Base-by-base conservation (phyloP, 305 asterid genomes). In the Nicotiana rustica region DNA sequence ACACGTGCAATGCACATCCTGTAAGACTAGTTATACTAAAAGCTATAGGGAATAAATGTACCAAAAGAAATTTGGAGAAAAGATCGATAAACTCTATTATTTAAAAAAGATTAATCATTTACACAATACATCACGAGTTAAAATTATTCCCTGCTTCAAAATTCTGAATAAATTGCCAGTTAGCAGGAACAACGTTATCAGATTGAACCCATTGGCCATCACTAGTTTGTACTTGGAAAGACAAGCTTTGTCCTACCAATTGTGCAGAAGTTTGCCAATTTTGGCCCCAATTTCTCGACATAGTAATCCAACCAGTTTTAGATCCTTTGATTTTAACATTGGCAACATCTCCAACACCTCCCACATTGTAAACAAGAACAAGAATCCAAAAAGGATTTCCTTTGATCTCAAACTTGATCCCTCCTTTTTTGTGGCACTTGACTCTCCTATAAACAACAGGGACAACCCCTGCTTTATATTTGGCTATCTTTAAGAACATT, bases 201-300 rank as follows among this genome's bases (percentile, higher is more conserved):
- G 88, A 80, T 33, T 84, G 69, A 41, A 84, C 82, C 10, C 2
- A 31, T 67, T 7, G 6, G 0, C 90, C 88, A 56, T 90, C 91
- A 38, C 87, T 84, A 6, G 91, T 83, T 10, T 81, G 77, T 33
- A 90, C 90, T 18, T 81, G 65, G 60, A 90, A 90, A 8, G 86
- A 78, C 81, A 90, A 52, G 1, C 82, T 25, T 6, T 86, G 77
- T 1, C 91, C 90, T 1, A 18, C 47, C 33, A 90, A 33, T n/a
- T 35, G 70, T 5, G 36, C 7, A 1, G 29, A 33, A 3, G 87
- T 29, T 57, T 87, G 76, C 89, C 92, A 89, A 21, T 86, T 84
- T 21, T 85, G 84, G 2, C 92, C 93, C 92, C 91, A 90, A 38
- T 88, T 87, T 0, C 91, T 80, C 0, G 6, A 49, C 90, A 90